A percentile compares a stretch with the other conserved stretches of the same genome.
These are phyloP conservation scores for Ogataea trehaloabstinens DNA, from an alignment of 805 yeast species.

Conservation along the genomic window DNA sequence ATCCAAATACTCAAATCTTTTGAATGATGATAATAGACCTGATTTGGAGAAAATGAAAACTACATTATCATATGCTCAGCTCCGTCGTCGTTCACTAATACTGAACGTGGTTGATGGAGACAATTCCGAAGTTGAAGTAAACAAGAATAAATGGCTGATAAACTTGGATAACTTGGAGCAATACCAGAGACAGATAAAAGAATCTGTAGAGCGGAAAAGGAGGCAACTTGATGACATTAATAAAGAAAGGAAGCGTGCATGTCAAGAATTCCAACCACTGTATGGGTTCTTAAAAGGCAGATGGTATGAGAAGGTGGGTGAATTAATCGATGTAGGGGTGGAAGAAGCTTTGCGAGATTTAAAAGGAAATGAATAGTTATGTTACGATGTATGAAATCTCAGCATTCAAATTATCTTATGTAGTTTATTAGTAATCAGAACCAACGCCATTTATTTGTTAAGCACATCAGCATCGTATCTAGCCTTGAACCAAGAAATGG, in stretches of 20 bases:
- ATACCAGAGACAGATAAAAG: conserved; percentile 27
- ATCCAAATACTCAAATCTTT: conserved; percentile 17
- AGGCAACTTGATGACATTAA: conserved; percentile 44
- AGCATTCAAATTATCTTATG: too few relatives aligned
- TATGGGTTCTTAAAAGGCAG: conserved; percentile 43
- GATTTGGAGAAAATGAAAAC: conserved; percentile 30
- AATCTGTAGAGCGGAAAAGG: conserved; percentile 34
- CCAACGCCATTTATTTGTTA: conserved; percentile 52
- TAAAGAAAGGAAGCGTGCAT: conserved; percentile 40
- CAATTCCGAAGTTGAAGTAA: conserved; percentile 4
- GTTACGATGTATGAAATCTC: neutral
- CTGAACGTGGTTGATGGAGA: conserved; percentile 22
- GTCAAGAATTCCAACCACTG: conserved; percentile 42
- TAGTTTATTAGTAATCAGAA: neutral
- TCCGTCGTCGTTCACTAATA: conserved; percentile 40
- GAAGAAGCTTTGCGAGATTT: conserved; percentile 29
- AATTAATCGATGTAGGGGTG: conserved; percentile 37
- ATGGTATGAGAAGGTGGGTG: conserved; percentile 50
- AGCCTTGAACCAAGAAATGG: conserved; percentile 99
- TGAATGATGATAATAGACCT: conserved; percentile 13
- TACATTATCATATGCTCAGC: conserved; percentile 38
- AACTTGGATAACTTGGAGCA: conserved; percentile 34
- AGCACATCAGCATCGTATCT: conserved; percentile 98
- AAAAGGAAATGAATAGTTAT: neutral
- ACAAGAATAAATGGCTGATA: conserved; percentile 36